phyloP scores from a whole-genome alignment of 2,329 filamentous ascomycete species.

The Arthrobotrys pseudoclavata region DNA sequence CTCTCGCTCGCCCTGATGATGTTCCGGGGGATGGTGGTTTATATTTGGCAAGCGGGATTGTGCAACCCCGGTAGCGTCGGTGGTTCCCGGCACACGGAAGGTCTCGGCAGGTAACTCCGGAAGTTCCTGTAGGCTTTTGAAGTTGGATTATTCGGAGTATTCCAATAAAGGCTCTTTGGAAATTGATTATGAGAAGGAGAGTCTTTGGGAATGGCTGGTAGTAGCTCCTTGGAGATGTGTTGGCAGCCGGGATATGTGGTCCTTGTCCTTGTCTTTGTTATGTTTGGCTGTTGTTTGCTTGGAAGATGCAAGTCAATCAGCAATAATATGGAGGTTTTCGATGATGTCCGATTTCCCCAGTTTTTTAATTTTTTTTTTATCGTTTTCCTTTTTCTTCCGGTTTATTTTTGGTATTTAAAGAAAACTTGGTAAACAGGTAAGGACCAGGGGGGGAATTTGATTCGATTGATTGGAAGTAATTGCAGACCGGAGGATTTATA shows the following conservation, averaged over 20 bases:
- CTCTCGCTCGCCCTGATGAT: neutral
- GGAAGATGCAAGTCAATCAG: conserved; percentile 6
- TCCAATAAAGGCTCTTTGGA: neutral
- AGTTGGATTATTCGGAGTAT: neutral
- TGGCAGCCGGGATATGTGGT: conserved; percentile 11
- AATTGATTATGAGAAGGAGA: neutral
- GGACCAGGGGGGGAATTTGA: conserved; percentile 10
- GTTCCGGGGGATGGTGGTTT: conserved; percentile 6
- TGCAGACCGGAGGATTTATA: conserved; percentile 22
- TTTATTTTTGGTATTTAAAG: neutral
- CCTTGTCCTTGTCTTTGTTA: conserved; percentile 27
- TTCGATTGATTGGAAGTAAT: conserved; percentile 8
- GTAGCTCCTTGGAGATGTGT: conserved; percentile 16
- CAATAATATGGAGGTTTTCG: conserved; percentile 9
- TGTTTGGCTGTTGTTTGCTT: conserved; percentile 15
- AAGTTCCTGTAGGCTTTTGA: conserved; percentile 1
- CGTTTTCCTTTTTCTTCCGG: neutral
- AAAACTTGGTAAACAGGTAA: neutral
- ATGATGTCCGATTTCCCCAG: conserved; percentile 14
- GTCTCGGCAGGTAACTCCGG: conserved; percentile 17
- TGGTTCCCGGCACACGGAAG: conserved; percentile 24
- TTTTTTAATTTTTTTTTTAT: conserved; percentile 2
- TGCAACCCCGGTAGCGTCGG: conserved; percentile 17
- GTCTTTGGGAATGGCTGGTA: conserved; percentile 8
- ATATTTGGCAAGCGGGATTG: conserved; percentile 18